Percentiles rank a stretch among this genome's conserved stretches.
These are phyloP conservation scores for Elsinoe perseae DNA, from an alignment of 2,329 filamentous ascomycete genomes.

Conservation along the genomic window DNA sequence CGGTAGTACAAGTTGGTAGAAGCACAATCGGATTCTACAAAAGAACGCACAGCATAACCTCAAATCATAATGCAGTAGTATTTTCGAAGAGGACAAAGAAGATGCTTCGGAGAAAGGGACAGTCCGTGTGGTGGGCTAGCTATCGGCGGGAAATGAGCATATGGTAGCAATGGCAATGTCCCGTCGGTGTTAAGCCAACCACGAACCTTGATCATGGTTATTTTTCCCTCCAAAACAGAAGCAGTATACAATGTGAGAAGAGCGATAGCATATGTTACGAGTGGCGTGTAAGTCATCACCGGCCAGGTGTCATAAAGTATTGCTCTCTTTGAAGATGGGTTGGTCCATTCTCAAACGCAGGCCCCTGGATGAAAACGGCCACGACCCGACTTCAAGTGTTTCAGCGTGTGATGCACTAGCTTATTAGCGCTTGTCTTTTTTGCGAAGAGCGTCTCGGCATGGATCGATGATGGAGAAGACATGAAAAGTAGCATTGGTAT, in stretches of 20 bases:
- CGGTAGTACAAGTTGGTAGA: background rate
- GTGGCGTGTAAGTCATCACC: background rate
- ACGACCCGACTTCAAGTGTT: background rate
- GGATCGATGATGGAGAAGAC: background rate
- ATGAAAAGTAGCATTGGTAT: background rate
- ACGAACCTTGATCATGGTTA: background rate
- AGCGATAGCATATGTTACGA: background rate
- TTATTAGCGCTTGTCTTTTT: background rate
- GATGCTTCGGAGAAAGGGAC: background rate
- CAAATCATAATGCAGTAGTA: background rate
- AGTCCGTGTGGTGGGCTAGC: background rate
- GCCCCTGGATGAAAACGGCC: background rate
- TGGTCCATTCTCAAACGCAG: background rate
- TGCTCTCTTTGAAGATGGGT: background rate
- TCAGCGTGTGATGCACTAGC: background rate
- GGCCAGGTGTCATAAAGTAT: background rate
- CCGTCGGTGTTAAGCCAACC: background rate
- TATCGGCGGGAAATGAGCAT: constrained; percentile 3
- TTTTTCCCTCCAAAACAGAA: background rate
- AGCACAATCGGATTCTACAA: no score
- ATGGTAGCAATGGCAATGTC: background rate
- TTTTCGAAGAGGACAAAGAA: background rate
- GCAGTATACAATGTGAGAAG: background rate
- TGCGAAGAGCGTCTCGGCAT: background rate
- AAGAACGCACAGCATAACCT: background rate